Percentiles rank a stretch among this genome's conserved stretches.
Conservation (phyloP, 2,329 filamentous ascomycete genomes). For the Didymella sp. region DNA sequence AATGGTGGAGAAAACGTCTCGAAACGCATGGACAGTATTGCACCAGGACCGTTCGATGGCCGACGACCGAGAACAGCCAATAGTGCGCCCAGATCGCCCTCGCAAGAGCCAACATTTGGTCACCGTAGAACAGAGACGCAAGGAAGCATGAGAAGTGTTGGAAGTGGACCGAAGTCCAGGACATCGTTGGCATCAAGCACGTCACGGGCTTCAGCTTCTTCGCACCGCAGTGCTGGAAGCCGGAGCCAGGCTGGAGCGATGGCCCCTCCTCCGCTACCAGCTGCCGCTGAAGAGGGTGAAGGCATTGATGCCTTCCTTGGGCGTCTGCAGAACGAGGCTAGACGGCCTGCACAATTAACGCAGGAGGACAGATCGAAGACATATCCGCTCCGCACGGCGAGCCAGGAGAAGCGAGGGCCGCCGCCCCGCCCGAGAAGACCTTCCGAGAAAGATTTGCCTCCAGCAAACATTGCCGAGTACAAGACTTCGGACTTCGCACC, state of each 20-base stretch:
- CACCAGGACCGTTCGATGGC: slow-evolving; percentile 69
- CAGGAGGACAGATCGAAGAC: slow-evolving; percentile 29
- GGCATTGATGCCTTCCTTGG: slow-evolving; percentile 50
- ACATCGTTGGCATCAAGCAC: slow-evolving; percentile 40
- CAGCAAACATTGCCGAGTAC: slow-evolving; percentile 30
- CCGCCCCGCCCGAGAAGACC: slow-evolving; percentile 34
- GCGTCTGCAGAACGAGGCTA: slow-evolving; percentile 46
- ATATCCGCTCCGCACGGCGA: slow-evolving; percentile 34
- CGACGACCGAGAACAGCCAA: slow-evolving; percentile 42
- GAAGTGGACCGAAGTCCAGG: slow-evolving; percentile 37
- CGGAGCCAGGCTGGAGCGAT: slow-evolving; percentile 26
- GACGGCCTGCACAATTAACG: slow-evolving; percentile 22
- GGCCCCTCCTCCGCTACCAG: slow-evolving; percentile 27
- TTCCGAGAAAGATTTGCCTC: slow-evolving; percentile 37
- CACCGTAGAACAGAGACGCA: slow-evolving; percentile 48
- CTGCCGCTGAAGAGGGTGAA: slow-evolving; percentile 35
- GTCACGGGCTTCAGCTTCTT: slow-evolving; percentile 44
- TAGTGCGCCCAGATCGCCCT: slow-evolving; percentile 42
- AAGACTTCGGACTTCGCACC: slow-evolving; percentile 28
- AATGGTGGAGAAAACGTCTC: slow-evolving; percentile 58
- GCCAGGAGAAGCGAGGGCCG: slow-evolving; percentile 26
- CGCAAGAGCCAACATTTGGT: slow-evolving; percentile 35
- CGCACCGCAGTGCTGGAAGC: slow-evolving; percentile 34
- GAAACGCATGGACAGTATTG: slow-evolving; percentile 69
- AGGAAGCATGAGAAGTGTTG: slow-evolving; percentile 39